Evolutionary conservation across 2,329 filamentous ascomycete genomes (phyloP), one percentile per base, ranked within the genome.

Genomic region (Penicillium sp.): DNA sequence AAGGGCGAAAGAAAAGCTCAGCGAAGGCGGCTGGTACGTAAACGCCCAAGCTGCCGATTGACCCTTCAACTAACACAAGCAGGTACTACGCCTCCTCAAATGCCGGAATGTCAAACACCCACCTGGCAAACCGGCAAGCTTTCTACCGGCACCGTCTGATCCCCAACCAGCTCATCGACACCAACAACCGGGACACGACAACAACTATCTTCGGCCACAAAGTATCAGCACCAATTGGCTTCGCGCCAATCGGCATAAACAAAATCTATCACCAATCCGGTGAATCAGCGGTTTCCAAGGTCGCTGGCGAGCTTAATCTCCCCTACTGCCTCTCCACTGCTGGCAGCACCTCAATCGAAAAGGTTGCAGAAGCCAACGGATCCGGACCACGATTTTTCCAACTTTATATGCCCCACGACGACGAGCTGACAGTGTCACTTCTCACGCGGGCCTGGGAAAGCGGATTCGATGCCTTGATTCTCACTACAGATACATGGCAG

Each of bases 161-260:
- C 44, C 84, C 85, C 1, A 79, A 80, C 43, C 83, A 82, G 75
- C 79, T 88, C 1, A 78, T 86, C 40, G 83, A 87, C 69, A 86
- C 82, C 7, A 85, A 83, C 64, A 70, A 69, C 31, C 80, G 84
- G 36, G 83, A 87, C 62, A 85, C 83, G 1, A 71, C 72, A 1
- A 83, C 83, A 11, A 74, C 72, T 4, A 83, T 88, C 56, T 88
- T 86, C 67, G 82, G 84, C 13, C 82, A 86, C 67, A 76, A 78
- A 46, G 80, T 84, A 13, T 75, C 79, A 2, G 84, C 83, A 0
- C 85, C 85, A 0, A 82, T 88, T 47, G 84, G 83, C n/a, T 85
- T 88, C 63, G 82, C 85, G 0, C 84, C 85, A 0, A 81, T 87
- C 27, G 85, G 85, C 4, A 86, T 88, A 61, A 86, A 88, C 73